Evolutionary conservation across 306 rosid species (phyloP), one percentile per base, ranked within the genome.

Genomic region (Alnus rubra): DNA sequence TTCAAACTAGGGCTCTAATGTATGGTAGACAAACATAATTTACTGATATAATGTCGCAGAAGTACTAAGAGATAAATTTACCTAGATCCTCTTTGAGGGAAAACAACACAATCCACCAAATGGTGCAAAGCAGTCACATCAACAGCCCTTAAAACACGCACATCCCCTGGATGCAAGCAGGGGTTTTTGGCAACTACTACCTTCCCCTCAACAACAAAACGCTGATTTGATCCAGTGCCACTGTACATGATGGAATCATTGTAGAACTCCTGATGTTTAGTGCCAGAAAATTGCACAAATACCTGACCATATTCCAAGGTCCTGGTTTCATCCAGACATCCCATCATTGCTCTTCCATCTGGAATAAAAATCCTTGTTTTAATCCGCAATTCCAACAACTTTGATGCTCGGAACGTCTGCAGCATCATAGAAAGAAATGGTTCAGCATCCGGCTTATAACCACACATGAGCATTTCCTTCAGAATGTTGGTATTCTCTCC

Each of bases 401-500:
- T 92, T 19, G 91, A 89, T 71, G 93, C 90, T 77, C 97, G 88
- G 55, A 92, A 94, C 48, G 92, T 86, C 79, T 89, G 93, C 79
- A 94, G 82, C 97, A 92, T 94, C 97, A 94, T 92, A 50, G 87
- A 81, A 78, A 94, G 89, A 84, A 92, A 94, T 48, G 98, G 98
- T 85, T 94, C 98, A 0, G 23, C 81, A 87, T 87, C 74, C 71
- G 98, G 98, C 83, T 72, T 75, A 82, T 92, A 94, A 62, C 92
- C 96, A 44, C 98, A 94, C 68, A 45, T 65, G 51, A 94, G 95
- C 82, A 92, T 80, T 84, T 90, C 96, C 90, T 90, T 92, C 59
- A 92, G 83, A 78, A 92, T 48, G 84, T 90, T 85, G n/a, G 93
- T 80, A 77, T 67, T 88, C 88, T 94, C 97, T 54, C 98, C 98